phyloP scores from a whole-genome alignment of 306 rosid genomes.

The Citrullus colocynthis region DNA sequence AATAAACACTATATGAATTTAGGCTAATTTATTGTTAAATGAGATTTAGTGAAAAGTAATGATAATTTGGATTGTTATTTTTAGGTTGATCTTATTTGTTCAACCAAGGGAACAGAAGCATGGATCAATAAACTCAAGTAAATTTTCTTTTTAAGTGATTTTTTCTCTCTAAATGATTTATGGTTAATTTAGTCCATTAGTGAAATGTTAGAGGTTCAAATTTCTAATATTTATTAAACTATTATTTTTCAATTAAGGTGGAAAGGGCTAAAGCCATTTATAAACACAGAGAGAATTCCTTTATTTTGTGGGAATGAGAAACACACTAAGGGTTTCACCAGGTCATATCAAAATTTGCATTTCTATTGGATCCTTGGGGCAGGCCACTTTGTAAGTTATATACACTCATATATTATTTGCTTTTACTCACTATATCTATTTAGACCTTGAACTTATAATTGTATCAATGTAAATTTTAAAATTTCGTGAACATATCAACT shows the following conservation, averaged over 20 bases:
- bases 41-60: not conserved
- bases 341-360: slow-evolving; percentile 51
- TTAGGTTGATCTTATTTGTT: slow-evolving; percentile 77
- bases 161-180: not conserved
- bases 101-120: slow-evolving; percentile 80
- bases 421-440: too few species aligned
- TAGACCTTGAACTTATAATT: too few species aligned
- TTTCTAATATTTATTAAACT: too few species aligned
- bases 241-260: slow-evolving; percentile 28
- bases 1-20: not conserved
- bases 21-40: not conserved
- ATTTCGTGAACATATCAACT: too few species aligned
- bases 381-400: slow-evolving; percentile 85
- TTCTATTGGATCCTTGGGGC: slow-evolving; percentile 97
- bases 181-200: too few species aligned
- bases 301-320: slow-evolving; percentile 36
- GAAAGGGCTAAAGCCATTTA: slow-evolving; percentile 52
- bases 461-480: too few species aligned
- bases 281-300: slow-evolving; percentile 40
- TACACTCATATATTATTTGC: too few species aligned
- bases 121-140: slow-evolving; percentile 82
- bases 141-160: not conserved
- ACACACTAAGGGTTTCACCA: slow-evolving; percentile 48
- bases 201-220: too few species aligned
- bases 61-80: not conserved